These are phyloP conservation scores for Sedum album DNA, from an alignment of 164 flowering plant genomes.

Conservation along the genomic window DNA sequence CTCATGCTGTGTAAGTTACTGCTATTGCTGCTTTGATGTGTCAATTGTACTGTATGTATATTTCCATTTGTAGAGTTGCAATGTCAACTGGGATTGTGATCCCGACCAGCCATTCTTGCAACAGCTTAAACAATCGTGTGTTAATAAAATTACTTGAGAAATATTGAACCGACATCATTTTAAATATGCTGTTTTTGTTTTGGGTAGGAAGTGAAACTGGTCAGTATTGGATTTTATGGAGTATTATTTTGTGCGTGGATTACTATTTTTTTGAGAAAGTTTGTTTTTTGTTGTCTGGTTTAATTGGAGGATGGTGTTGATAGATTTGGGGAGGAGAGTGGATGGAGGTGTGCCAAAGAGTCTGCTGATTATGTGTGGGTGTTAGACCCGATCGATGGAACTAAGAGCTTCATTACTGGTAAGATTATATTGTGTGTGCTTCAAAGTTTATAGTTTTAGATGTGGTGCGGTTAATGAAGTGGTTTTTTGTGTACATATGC, in stretches of 20 bases:
- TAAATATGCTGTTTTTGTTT: not conserved
- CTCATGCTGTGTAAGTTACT: constrained; percentile 16
- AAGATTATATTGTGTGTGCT: not conserved
- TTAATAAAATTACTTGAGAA: too few species aligned
- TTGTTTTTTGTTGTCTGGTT: not conserved
- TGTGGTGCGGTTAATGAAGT: not conserved
- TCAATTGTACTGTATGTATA: too few species aligned
- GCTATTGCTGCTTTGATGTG: not conserved
- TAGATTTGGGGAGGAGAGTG: constrained; percentile 95
- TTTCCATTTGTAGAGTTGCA: too few species aligned
- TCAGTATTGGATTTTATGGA: not conserved
- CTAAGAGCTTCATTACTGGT: constrained; percentile 98
- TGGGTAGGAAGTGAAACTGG: not conserved
- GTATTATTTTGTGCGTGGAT: too few species aligned
- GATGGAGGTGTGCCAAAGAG: constrained; percentile 81
- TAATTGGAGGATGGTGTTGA: not conserved
- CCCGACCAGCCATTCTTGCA: too few species aligned
- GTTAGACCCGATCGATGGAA: constrained; percentile 95
- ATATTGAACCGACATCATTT: too few species aligned
- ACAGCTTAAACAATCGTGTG: too few species aligned
- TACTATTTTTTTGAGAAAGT: not conserved
- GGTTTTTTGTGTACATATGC: not conserved
- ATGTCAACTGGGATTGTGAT: too few species aligned
- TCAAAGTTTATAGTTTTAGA: not conserved
- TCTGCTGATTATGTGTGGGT: constrained; percentile 91